Percentiles rank a stretch among this genome's conserved stretches.
Conservation (phyloP, 108 stramenopile species). For the Cyclotella cryptica region DNA sequence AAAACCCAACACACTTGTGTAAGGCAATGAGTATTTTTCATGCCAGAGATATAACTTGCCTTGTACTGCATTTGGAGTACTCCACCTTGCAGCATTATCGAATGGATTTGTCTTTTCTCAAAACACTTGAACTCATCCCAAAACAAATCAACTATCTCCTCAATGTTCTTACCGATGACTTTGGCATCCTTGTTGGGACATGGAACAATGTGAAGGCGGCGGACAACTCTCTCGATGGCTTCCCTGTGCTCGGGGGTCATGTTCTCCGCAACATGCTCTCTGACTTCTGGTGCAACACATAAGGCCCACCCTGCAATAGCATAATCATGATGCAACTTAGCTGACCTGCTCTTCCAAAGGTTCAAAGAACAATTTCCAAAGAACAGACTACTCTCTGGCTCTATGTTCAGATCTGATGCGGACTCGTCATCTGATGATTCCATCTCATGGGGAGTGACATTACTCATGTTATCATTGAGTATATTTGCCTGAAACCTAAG, state of each 20-base stretch:
- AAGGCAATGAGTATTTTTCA: conserved; percentile 10
- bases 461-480: no score
- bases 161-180: no score
- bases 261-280: background rate
- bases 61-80: background rate
- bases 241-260: background rate
- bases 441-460: no score
- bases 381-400: no score
- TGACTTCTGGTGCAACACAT: background rate
- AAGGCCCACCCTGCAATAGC: background rate
- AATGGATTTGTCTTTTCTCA: background rate
- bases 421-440: background rate
- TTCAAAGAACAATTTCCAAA: background rate
- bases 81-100: background rate
- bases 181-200: background rate
- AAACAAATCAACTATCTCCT: background rate
- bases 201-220: background rate
- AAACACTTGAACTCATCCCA: conserved; percentile 5
- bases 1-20: conserved; percentile 4
- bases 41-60: background rate
- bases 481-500: no score
- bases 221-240: background rate
- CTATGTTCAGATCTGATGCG: no score
- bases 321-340: background rate
- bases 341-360: background rate